Evolutionary conservation across 1,284 basidiomycete genomes (phyloP), one percentile per base, ranked within the genome.

Genomic region (Cutaneotrichosporon sp.): DNA sequence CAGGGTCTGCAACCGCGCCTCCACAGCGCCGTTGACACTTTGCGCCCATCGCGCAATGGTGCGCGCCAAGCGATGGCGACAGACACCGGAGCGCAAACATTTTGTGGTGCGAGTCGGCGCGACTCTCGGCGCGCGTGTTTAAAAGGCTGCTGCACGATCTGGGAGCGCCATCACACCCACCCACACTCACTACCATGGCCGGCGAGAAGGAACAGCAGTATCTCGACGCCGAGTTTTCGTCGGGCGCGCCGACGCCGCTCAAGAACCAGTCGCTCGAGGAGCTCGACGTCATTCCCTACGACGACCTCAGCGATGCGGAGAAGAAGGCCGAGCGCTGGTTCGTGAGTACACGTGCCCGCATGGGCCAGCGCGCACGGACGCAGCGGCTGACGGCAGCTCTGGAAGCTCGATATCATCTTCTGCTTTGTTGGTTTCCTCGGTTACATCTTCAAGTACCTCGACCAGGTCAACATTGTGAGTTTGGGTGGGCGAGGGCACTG

Each of bases 401-500:
- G 62, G 62, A 64, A 64, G 56, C 59, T 64, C 18, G 62, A 64
- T 36, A 24, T 64, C 20, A 47, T 64, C 56, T 64, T 60, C 53
- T 29, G 29, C 22, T 18, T 54, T 11, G 58, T 64, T 14, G 62
- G 58, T 1, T 60, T 64, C 55, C 36, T 64, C 7, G 62, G 58
- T 14, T 64, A 60, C 27, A 58, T 58, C 25, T 64, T 64, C 58
- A 64, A 64, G 56, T 53, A 60, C 46, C 38, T 71, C 50, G 69
- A 71, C 59, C 69, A 71, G 58, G 64, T 60, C 50, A 71, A 71
- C 50, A 65, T 67, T 27, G 50, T 59, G 51, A 5, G 47, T 56
- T n/a, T 8, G 10, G 16, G 8, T 10, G 14, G 18, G 4, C 5
- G 29, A 29, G n/a, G n/a, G n/a, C n/a, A n/a, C n/a, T 29, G 29